Conservation (phyloP, 495 filamentous ascomycete genomes). For the Aspergillus sclerotiicarbonarius region DNA sequence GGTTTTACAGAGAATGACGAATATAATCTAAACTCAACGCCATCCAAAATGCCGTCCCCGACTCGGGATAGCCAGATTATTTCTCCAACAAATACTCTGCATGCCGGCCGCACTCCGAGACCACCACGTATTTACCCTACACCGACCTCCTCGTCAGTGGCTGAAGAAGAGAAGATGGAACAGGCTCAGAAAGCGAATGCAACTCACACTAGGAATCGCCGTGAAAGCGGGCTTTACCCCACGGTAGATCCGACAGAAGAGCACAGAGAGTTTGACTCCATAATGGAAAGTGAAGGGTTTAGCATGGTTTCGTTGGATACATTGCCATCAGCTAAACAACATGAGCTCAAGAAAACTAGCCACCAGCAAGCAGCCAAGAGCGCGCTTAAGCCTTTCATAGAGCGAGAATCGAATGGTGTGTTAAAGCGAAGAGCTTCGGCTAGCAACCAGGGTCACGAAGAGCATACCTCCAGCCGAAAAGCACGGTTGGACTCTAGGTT, state of each 20-base stretch:
- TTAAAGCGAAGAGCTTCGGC: slow-evolving; percentile 32
- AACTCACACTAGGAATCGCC: slow-evolving; percentile 2
- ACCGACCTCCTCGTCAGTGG: slow-evolving; percentile 41
- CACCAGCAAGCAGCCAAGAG: slow-evolving; percentile 23
- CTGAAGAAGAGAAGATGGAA: slow-evolving; percentile 35
- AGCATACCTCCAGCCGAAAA: not conserved
- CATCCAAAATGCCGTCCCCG: slow-evolving; percentile 43
- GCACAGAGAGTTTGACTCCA: slow-evolving; percentile 52
- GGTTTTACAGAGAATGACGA: slow-evolving; percentile 29
- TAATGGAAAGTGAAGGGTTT: slow-evolving; percentile 60
- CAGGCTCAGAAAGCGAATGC: slow-evolving; percentile 5
- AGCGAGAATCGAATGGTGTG: slow-evolving; percentile 30
- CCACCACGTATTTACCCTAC: slow-evolving; percentile 39
- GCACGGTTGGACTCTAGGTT: not conserved
- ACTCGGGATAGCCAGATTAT: slow-evolving; percentile 24
- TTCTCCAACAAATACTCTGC: slow-evolving; percentile 33
- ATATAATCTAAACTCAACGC: slow-evolving; percentile 36
- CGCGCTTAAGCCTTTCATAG: slow-evolving; percentile 25
- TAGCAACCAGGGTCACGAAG: slow-evolving; percentile 6
- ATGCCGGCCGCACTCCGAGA: slow-evolving; percentile 30
- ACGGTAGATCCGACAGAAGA: slow-evolving; percentile 40
- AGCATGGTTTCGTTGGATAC: slow-evolving; percentile 59
- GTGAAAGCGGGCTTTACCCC: slow-evolving; percentile 8
- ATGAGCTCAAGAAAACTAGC: slow-evolving; percentile 26
- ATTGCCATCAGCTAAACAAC: slow-evolving; percentile 45